Evolutionary conservation across 73 alveolate genomes (phyloP), one percentile per base, ranked within the genome.

Genomic region (Paramecium octaurelia): DNA sequence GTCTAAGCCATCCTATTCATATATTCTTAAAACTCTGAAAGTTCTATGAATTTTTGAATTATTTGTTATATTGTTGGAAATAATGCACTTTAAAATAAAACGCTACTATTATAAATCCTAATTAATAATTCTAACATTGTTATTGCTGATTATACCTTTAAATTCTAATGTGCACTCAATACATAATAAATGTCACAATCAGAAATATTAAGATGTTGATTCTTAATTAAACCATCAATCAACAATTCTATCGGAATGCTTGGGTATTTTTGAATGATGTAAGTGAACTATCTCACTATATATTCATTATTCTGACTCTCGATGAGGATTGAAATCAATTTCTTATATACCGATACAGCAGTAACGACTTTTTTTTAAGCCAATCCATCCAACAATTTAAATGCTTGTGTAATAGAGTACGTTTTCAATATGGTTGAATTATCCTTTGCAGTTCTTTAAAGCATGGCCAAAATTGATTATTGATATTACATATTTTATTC

Each of bases 401-500:
- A 75, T 38, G 68, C 88, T 29, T 35, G 12, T 8, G 60, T 75
- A 9, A 75, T 75, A 3, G 88, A 38, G 20, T 38, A 35, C 35
- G 34, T 16, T 75, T 42, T 75, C 23, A 75, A 75, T 35, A 42
- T 75, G 2, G 35, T 35, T 38, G 88, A 75, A 38, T 16, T 75
- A 36, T 75, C 88, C 38, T 75, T 75, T 4, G 88, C 88, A 20
- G 88, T 29, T 36, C 40, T 75, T 20, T 75, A 75, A 75, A 75
- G 88, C 20, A 75, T 16, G 0, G 58, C 69, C 20, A 35, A 75
- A 18, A 75, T 42, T 6, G 38, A 42, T 75, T 75, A 23, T 75
- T 75, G n/a, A 42, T 75, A 75, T 75, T 75, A 38, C 88, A 75
- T 38, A 42, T 75, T 75, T 31, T 16, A 75, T 75, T 75, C 88